These are phyloP conservation scores for Suhomyces sp. DNA, from an alignment of 805 yeast genomes.

Conservation along the genomic window DNA sequence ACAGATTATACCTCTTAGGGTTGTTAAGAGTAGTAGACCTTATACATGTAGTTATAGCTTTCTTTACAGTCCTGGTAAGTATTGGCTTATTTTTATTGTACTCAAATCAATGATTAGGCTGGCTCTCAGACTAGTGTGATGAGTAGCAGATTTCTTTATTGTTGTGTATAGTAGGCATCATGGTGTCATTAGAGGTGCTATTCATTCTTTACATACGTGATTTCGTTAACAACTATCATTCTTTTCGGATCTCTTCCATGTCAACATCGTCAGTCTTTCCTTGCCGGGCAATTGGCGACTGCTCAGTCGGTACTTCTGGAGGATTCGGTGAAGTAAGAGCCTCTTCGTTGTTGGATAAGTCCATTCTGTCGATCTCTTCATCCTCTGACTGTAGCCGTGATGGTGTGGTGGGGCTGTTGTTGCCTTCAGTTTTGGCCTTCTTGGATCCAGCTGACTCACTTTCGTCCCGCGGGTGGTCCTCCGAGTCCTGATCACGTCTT, in stretches of 20 bases:
- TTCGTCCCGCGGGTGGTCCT: neutral
- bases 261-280: neutral
- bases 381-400: neutral
- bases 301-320: neutral
- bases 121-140: no score
- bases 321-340: constrained; percentile 3
- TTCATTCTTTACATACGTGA: neutral
- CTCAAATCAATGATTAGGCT: no score
- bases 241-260: neutral
- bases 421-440: constrained; percentile 1
- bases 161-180: neutral
- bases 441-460: neutral
- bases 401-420: constrained; percentile 1
- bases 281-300: neutral
- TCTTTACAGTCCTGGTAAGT: no score
- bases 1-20: no score
- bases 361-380: constrained; percentile 3
- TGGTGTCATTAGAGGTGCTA: neutral
- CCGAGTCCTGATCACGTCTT: neutral
- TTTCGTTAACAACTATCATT: no score
- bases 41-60: no score
- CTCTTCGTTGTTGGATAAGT: constrained; percentile 2
- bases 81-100: no score
- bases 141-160: no score
- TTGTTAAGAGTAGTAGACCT: no score